A percentile compares a stretch with the other conserved stretches of the same genome.
Evolutionary conservation across 371 early-diverging fungal genomes (phyloP).

Genomic region (Lichtheimia hyalospora): DNA sequence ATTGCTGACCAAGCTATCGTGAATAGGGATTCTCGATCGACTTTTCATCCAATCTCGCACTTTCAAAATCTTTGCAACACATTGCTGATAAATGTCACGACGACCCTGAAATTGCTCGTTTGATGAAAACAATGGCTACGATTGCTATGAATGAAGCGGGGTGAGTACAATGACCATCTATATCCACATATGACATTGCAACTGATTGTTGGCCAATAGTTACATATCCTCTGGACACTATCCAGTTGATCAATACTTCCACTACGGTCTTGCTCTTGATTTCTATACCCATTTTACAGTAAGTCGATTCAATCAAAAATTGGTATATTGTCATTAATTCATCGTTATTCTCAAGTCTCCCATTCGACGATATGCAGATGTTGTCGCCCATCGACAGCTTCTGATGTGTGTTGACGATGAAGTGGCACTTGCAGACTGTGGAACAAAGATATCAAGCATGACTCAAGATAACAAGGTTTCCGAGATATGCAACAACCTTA

Average conservation of each 20-base stretch:
- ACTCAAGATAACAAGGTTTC: slow-evolving; percentile 46
- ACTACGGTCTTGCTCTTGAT: slow-evolving; percentile 88
- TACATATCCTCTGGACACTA: slow-evolving; percentile 61
- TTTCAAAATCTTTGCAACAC: slow-evolving; percentile 59
- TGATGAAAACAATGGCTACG: slow-evolving; percentile 76
- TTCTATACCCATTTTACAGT: slow-evolving; percentile 94
- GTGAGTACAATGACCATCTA: slow-evolving; percentile 19
- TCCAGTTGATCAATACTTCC: slow-evolving; percentile 54
- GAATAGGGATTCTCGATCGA: slow-evolving; percentile 61
- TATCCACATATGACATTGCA: not conserved
- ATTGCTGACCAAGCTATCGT: not conserved
- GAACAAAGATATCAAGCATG: slow-evolving; percentile 23
- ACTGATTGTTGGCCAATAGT: slow-evolving; percentile 9
- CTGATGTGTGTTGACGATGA: slow-evolving; percentile 44
- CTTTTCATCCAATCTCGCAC: slow-evolving; percentile 64
- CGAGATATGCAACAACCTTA: slow-evolving; percentile 60
- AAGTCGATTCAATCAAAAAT: slow-evolving; percentile 10
- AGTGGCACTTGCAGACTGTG: slow-evolving; percentile 16
- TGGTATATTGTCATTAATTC: not conserved
- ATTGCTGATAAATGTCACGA: slow-evolving; percentile 34
- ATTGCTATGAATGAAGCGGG: slow-evolving; percentile 80
- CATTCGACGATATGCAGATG: slow-evolving; percentile 98
- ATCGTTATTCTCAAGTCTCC: slow-evolving; percentile 67
- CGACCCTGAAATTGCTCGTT: slow-evolving; percentile 56
- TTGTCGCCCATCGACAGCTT: slow-evolving; percentile 92